These are phyloP conservation scores for Saccharomyces hybrid DNA, from an alignment of 1,139 yeast genomes.

Conservation along the genomic window DNA sequence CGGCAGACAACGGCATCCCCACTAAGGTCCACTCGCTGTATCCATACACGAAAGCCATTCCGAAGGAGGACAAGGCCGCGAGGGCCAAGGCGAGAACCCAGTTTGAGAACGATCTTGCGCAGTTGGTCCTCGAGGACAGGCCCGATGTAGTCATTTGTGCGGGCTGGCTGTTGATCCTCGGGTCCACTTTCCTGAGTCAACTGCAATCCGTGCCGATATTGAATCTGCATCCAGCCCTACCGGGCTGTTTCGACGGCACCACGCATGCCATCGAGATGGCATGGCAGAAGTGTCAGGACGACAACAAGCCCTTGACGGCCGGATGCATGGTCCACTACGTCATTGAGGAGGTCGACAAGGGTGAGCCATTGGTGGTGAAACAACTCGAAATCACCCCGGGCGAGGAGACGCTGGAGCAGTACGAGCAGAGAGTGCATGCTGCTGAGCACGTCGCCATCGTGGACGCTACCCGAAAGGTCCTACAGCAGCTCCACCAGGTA, in stretches of 20 bases:
- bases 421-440: conserved; percentile 76
- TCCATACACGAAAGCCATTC: conserved; percentile 63
- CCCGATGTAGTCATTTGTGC: conserved; percentile 94
- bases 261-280: conserved; percentile 89
- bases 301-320: conserved; percentile 47
- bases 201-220: conserved; percentile 68
- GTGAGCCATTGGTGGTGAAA: conserved; percentile 78
- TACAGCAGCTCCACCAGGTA: neutral
- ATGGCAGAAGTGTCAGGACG: conserved; percentile 84
- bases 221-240: conserved; percentile 92
- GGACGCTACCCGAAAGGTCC: conserved; percentile 67
- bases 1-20: conserved; percentile 58
- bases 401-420: conserved; percentile 62
- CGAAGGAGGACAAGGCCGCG: conserved; percentile 47
- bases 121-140: conserved; percentile 47
- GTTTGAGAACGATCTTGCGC: conserved; percentile 74
- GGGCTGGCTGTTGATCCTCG: conserved; percentile 93
- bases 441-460: conserved; percentile 87
- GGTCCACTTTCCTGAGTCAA: conserved; percentile 66
- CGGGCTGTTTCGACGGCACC: conserved; percentile 94
- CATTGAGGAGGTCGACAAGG: conserved; percentile 88
- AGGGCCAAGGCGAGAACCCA: conserved; percentile 55
- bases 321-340: conserved; percentile 97
- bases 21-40: conserved; percentile 65
- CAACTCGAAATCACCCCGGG: conserved; percentile 62